Evolutionary conservation across 2,329 filamentous ascomycete genomes (phyloP), one percentile per base, ranked within the genome.

Genomic region (Alternaria conjuncta): DNA sequence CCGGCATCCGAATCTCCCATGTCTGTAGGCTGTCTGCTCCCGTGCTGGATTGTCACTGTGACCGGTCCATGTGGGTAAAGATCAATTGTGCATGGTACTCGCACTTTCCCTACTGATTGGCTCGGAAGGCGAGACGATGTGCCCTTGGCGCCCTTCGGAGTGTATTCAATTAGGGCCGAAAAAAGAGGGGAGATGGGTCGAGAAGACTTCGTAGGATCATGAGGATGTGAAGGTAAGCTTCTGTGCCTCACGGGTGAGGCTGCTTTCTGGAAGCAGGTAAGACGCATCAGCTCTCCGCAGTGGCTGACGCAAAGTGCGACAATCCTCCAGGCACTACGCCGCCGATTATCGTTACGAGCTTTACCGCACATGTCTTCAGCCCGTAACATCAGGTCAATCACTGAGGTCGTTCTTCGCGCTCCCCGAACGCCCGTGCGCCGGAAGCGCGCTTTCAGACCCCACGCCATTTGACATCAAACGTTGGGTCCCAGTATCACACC

Each of bases 241-340:
- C 53, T 46, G 49, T 56, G 55, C 62, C 57, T 60, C 56, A 43
- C 54, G 60, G 58, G 50, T 62, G 59, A 54, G 55, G 53, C 64
- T 55, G 45, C 46, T 10, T 43, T 44, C 41, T 32, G 45, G 57
- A 18, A 44, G 32, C 47, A 55, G 46, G 61, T 49, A 32, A 47
- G 28, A 49, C 45, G 45, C 46, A 43, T 20, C n/a, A 28, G 21
- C 30, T 59, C 43, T 43, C 47, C 13, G 43, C 23, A 47, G 55
- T 43, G 49, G 26, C 21, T 49, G 32, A 26, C n/a, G 18, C 18
- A 54, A 21, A 41, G 23, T 15, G 43, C 47, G 30, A 15, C 28
- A 30, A 55, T 54, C 30, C 11, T 25, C 13, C 5, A 57, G 43
- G 7, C 23, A 30, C 23, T 23, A 41, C 18, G 20, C 18, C 36